A percentile compares a stretch with the other conserved stretches of the same genome.
These are phyloP conservation scores for Nannochloropsis salina DNA, from an alignment of 108 stramenopile species.

Conservation along the genomic window DNA sequence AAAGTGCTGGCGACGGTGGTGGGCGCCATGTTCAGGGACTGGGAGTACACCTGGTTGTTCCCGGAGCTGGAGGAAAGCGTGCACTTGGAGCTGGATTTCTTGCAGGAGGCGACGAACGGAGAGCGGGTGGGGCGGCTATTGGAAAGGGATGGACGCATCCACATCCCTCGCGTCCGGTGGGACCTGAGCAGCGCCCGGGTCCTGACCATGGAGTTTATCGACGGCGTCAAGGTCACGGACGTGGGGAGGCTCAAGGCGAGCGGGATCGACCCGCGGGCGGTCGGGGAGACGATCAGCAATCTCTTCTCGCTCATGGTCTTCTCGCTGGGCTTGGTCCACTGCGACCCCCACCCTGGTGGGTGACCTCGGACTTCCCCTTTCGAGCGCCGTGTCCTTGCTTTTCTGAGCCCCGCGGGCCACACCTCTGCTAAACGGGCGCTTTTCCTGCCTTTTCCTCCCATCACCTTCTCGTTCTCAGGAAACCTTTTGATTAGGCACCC, in stretches of 20 bases:
- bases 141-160: constrained; percentile 23
- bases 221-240: constrained; percentile 48
- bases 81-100: constrained; percentile 51
- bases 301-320: constrained; percentile 45
- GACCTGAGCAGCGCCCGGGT: constrained; percentile 34
- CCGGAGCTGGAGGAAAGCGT: constrained; percentile 50
- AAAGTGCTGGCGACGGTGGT: constrained; percentile 13
- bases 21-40: constrained; percentile 40
- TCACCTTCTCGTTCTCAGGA: background rate
- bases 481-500: background rate
- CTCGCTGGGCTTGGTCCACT: constrained; percentile 47
- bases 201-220: constrained; percentile 51
- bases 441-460: background rate
- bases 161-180: constrained; percentile 48
- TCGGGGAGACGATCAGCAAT: constrained; percentile 39
- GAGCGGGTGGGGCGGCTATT: constrained; percentile 45
- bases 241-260: constrained; percentile 11
- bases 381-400: no score
- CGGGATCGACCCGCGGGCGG: constrained; percentile 46
- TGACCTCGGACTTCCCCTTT: no score
- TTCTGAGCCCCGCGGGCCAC: background rate
- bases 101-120: constrained; percentile 50
- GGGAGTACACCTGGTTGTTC: constrained; percentile 50
- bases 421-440: background rate
- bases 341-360: constrained; percentile 54